These are phyloP conservation scores for Epichloe scottii DNA, from an alignment of 2,329 filamentous ascomycete genomes.

Conservation along the genomic window DNA sequence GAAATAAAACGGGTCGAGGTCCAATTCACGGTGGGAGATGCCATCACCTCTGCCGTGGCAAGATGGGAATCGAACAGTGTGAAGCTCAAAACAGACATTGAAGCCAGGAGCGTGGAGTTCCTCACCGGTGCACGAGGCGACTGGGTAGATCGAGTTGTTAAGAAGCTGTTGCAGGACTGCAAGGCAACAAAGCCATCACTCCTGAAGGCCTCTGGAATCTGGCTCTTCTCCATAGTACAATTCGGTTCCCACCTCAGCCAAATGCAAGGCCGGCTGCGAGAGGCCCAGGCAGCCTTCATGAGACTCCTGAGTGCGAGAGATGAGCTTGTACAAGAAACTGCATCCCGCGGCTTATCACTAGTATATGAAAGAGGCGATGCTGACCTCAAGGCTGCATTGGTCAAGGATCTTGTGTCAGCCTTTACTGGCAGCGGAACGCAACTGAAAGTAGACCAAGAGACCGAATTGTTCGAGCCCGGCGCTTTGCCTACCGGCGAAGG, in stretches of 20 bases:
- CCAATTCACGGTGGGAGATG: slow-evolving; percentile 84
- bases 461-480: slow-evolving; percentile 85
- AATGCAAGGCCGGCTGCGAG: slow-evolving; percentile 60
- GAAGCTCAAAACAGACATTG: slow-evolving; percentile 62
- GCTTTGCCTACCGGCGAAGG: slow-evolving; percentile 83
- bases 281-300: slow-evolving; percentile 81
- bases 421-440: slow-evolving; percentile 69
- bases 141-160: slow-evolving; percentile 44
- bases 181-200: slow-evolving; percentile 78
- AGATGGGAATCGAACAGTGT: slow-evolving; percentile 79
- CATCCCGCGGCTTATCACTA: slow-evolving; percentile 77
- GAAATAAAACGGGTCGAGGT: slow-evolving; percentile 78
- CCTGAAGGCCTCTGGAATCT: slow-evolving; percentile 86
- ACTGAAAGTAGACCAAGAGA: slow-evolving; percentile 79
- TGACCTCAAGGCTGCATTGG: slow-evolving; percentile 66
- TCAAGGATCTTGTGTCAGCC: slow-evolving; percentile 75
- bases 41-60: slow-evolving; percentile 62
- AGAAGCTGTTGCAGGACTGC: slow-evolving; percentile 65
- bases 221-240: slow-evolving; percentile 84
- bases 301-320: slow-evolving; percentile 76
- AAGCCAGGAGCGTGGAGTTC: slow-evolving; percentile 29
- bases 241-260: slow-evolving; percentile 71
- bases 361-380: slow-evolving; percentile 89
- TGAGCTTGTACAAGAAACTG: slow-evolving; percentile 90
- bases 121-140: slow-evolving; percentile 26